These are phyloP conservation scores for Gossypium gossypioides DNA, from an alignment of 441 rosid species.

Conservation along the genomic window DNA sequence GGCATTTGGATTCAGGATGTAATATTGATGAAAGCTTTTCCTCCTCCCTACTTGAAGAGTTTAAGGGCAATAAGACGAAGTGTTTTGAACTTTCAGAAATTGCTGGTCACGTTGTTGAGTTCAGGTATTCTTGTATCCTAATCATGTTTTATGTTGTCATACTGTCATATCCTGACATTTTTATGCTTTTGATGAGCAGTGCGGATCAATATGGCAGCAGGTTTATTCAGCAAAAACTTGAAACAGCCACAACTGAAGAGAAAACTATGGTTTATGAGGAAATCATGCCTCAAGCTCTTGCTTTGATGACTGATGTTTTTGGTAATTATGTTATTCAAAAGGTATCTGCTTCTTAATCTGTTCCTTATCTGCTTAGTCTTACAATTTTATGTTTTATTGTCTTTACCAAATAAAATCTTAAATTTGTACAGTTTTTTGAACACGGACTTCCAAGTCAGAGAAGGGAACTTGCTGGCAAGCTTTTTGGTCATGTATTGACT, in stretches of 20 bases:
- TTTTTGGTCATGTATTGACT: constrained; percentile 50
- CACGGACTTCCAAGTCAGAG: constrained; percentile 65
- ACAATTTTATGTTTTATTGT: neutral
- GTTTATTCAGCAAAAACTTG: constrained; percentile 85
- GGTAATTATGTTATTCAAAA: constrained; percentile 90
- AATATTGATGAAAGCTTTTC: constrained; percentile 29
- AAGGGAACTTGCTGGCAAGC: constrained; percentile 59
- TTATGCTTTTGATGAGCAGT: constrained; percentile 26
- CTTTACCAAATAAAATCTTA: neutral
- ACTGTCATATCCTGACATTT: neutral
- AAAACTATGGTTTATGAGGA: constrained; percentile 76
- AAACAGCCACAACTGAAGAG: constrained; percentile 66
- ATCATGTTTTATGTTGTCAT: neutral
- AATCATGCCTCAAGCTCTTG: constrained; percentile 70
- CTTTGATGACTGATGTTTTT: constrained; percentile 81
- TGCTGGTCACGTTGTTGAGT: constrained; percentile 69
- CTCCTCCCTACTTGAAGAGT: constrained; percentile 76
- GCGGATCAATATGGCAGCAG: constrained; percentile 92
- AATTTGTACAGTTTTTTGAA: constrained; percentile 57
- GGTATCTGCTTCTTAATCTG: constrained; percentile 29
- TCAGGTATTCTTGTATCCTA: constrained; percentile 41
- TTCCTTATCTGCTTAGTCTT: neutral
- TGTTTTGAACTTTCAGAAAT: constrained; percentile 71
- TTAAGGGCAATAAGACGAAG: constrained; percentile 67
- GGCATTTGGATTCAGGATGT: constrained; percentile 48